Evolutionary conservation across 495 filamentous ascomycete genomes (phyloP).

Genomic region (Neurospora pannonica): DNA sequence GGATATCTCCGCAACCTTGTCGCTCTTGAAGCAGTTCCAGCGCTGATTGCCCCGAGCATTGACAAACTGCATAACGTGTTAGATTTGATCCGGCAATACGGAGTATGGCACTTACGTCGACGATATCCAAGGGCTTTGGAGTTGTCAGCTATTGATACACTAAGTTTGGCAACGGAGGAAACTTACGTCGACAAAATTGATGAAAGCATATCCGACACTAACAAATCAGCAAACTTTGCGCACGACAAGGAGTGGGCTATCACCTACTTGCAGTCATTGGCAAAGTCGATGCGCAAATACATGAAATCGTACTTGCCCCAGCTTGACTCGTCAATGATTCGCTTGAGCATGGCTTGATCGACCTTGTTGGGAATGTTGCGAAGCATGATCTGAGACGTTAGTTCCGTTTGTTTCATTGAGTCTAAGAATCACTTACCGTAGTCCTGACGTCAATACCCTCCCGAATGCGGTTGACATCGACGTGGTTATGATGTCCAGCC

Average conservation of each 20-base stretch:
- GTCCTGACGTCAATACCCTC: slow-evolving; percentile 62
- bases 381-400: slow-evolving; percentile 71
- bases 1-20: slow-evolving; percentile 82
- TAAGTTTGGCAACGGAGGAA: neutral
- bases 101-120: slow-evolving; percentile 44
- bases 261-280: slow-evolving; percentile 79
- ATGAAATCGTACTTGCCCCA: slow-evolving; percentile 84
- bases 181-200: slow-evolving; percentile 82
- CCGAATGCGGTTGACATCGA: slow-evolving; percentile 56
- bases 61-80: slow-evolving; percentile 54
- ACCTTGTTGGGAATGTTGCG: slow-evolving; percentile 93
- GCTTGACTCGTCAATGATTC: slow-evolving; percentile 68
- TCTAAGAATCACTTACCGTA: slow-evolving; percentile 43
- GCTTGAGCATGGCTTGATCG: slow-evolving; percentile 68
- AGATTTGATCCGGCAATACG: slow-evolving; percentile 14
- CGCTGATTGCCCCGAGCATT: slow-evolving; percentile 56
- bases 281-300: slow-evolving; percentile 90
- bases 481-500: slow-evolving; percentile 51
- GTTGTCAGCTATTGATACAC: slow-evolving; percentile 18
- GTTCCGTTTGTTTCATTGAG: neutral
- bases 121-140: slow-evolving; percentile 58
- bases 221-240: slow-evolving; percentile 15
- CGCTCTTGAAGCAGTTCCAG: slow-evolving; percentile 77
- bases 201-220: slow-evolving; percentile 96
- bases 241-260: neutral